Base-by-base conservation (phyloP, 2,329 filamentous ascomycete species). In the Stemphylium lycopersici region DNA sequence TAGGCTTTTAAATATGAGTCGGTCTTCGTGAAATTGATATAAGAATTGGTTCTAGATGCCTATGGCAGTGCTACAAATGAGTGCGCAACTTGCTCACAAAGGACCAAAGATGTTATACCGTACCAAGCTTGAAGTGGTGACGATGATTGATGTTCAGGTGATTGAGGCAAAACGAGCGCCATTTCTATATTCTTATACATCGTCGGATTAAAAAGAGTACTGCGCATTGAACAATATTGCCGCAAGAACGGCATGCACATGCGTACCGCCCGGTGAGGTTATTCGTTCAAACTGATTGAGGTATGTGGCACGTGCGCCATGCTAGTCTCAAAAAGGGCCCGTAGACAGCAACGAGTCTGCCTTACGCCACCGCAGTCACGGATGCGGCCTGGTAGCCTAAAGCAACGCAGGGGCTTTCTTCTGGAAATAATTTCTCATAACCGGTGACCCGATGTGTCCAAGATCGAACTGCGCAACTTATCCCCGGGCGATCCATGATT, bases 131-230 rank as follows among this genome's bases (percentile, higher is more conserved):
- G 36, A 45, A 36, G 47, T 16, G 13, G 18, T 32, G n/a, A 16
- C 24, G 18, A 20, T 37, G 8, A 20, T 22, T n/a, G 20, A 40
- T 33, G 40, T n/a, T 36, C 15, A 41, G 41, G 38, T 13, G 39
- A 31, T 32, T 20, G 6, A 41, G 33, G 45, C 18, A 44, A 13
- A 49, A 50, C 15, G 16, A 22, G 36, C 20, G 22, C 36, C 12
- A 34, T 37, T 3, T 11, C 18, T 3, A 20, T 24, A 41, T 20
- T n/a, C 41, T 51, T 55, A 55, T 55, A 41, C n/a, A 41, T 12
- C 13, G 8, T 20, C 24, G 18, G 4, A 38, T 13, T n/a, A 6
- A 13, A 10, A n/a, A 29, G 11, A 16, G 8, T 7, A 13, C 13
- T 13, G 20, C 31, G 4, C 8, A 33, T 15, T 3, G 11, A 18